Evolutionary conservation across 129 eudicot genomes (phyloP).

Genomic region (Lactuca sativa): DNA sequence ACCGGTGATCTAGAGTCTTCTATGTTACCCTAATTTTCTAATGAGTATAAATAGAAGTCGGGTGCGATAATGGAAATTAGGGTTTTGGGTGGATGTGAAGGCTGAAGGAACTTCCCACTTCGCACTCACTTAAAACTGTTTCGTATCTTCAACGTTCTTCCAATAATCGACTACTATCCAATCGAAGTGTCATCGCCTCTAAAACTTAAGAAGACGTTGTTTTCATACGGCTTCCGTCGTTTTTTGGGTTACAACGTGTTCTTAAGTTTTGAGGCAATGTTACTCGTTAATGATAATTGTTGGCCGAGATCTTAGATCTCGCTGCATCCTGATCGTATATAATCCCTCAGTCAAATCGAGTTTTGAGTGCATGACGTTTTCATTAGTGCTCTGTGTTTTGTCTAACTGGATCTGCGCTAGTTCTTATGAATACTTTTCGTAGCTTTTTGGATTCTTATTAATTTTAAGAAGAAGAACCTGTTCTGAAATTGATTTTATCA

Average conservation of each 20-base stretch:
- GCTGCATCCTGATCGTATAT: not conserved
- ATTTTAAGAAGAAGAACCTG: no score
- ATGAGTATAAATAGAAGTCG: not conserved
- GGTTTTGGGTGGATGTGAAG: not conserved
- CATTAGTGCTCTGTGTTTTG: not conserved
- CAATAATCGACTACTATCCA: not conserved
- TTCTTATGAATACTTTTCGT: no score
- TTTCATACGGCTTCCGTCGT: not conserved
- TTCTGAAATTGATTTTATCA: no score
- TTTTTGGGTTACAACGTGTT: not conserved
- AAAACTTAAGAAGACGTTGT: constrained; percentile 16
- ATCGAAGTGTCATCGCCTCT: constrained; percentile 9
- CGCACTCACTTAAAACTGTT: not conserved
- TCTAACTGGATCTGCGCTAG: not conserved
- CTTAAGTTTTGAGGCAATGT: constrained; percentile 9
- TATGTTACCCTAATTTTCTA: not conserved
- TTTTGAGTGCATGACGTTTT: not conserved
- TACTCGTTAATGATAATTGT: not conserved
- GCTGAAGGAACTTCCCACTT: not conserved
- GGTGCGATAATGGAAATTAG: not conserved
- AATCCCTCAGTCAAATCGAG: not conserved
- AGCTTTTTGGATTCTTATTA: no score
- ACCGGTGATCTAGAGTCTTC: not conserved
- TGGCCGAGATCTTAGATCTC: not conserved
- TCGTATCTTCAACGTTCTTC: not conserved